phyloP scores from a whole-genome alignment of 2,329 filamentous ascomycete species.

The Xylariaceae sp. region DNA sequence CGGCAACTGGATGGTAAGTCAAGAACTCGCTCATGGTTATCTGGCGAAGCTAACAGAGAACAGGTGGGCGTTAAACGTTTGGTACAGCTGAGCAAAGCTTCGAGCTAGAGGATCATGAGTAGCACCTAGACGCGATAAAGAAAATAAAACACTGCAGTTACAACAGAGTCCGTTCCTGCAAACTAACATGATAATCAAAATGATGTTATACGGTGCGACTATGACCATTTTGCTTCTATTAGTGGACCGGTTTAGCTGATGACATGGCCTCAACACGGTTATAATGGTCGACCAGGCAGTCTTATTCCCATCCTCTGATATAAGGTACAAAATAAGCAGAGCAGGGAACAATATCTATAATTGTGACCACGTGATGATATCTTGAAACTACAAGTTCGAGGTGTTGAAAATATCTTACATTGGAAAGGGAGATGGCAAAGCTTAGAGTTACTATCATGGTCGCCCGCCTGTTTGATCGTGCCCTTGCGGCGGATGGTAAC shows the following conservation, averaged over 20 bases:
- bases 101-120: conserved; percentile 28
- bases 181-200: too few species aligned
- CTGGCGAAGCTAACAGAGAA: conserved; percentile 36
- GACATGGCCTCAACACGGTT: too few species aligned
- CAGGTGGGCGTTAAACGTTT: conserved; percentile 73
- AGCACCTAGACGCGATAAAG: neutral
- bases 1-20: conserved; percentile 80
- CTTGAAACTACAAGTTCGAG: too few species aligned
- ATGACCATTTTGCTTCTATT: too few species aligned
- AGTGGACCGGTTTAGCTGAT: too few species aligned
- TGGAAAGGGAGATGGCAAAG: neutral
- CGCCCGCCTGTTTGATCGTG: neutral
- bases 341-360: too few species aligned
- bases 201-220: too few species aligned
- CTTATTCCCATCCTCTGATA: too few species aligned
- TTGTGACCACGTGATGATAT: too few species aligned
- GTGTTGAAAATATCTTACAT: neutral
- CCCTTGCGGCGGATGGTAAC: conserved; percentile 19
- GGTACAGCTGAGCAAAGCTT: conserved; percentile 75
- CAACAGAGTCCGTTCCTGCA: neutral
- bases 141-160: neutral
- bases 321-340: too few species aligned
- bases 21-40: neutral
- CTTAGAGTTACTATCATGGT: neutral
- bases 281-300: too few species aligned